Evolutionary conservation across 2,329 filamentous ascomycete genomes (phyloP).

Genomic region (Coniella lustricola): DNA sequence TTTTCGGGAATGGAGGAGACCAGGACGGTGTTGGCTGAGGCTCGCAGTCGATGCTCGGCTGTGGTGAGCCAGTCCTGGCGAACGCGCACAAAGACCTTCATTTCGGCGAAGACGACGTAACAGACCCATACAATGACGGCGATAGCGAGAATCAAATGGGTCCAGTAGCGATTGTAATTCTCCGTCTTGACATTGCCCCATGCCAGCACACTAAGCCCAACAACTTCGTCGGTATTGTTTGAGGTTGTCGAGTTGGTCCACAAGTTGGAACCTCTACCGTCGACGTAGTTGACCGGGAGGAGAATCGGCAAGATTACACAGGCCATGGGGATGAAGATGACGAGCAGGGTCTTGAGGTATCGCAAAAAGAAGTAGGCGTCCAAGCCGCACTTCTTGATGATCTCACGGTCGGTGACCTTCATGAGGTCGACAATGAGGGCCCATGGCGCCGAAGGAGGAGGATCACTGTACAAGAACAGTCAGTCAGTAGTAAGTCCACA

Average conservation of each 20-base stretch:
- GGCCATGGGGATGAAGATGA: slow-evolving; percentile 85
- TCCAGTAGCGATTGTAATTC: slow-evolving; percentile 68
- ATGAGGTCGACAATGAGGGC: slow-evolving; percentile 53
- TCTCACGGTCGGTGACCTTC: slow-evolving; percentile 64
- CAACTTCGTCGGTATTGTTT: slow-evolving; percentile 32
- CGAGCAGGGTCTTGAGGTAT: slow-evolving; percentile 68
- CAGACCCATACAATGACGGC: slow-evolving; percentile 77
- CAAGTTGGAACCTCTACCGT: slow-evolving; percentile 49
- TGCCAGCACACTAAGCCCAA: slow-evolving; percentile 71
- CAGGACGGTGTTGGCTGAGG: slow-evolving; percentile 90
- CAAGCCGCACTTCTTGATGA: slow-evolving; percentile 91
- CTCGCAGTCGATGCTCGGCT: slow-evolving; percentile 85
- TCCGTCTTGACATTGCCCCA: slow-evolving; percentile 75
- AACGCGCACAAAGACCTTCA: slow-evolving; percentile 83
- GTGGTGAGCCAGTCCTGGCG: slow-evolving; percentile 92
- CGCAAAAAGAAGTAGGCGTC: slow-evolving; percentile 97
- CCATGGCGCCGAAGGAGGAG: slow-evolving; percentile 54
- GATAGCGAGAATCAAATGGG: slow-evolving; percentile 74
- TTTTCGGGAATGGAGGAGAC: slow-evolving; percentile 85
- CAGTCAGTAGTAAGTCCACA: too few relatives aligned
- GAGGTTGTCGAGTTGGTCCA: slow-evolving; percentile 30
- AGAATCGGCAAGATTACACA: slow-evolving; percentile 75
- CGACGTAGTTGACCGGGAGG: slow-evolving; percentile 74
- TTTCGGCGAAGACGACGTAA: slow-evolving; percentile 76
- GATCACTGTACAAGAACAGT: slow-evolving; percentile 32